Conservation (phyloP, 345 rosid species). For the Eucalyptus globulus region DNA sequence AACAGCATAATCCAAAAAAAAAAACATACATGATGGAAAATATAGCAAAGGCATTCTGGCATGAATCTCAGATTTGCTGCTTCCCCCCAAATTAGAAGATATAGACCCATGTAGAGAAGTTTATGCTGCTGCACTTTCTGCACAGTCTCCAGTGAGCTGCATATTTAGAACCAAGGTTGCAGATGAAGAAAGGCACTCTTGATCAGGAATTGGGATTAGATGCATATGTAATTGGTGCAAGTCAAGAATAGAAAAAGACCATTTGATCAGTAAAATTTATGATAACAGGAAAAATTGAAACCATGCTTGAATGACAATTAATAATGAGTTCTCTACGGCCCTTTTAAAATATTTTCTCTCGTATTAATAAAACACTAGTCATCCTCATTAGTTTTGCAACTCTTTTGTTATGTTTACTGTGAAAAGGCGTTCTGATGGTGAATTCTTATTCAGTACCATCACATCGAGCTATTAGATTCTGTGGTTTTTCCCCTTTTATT, state of each 20-base stretch:
- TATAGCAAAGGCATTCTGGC: constrained; percentile 99
- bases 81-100: constrained; percentile 98
- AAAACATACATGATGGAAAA: constrained; percentile 84
- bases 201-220: background rate
- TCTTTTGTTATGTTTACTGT: too few species aligned
- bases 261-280: background rate
- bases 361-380: too few species aligned
- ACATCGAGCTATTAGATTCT: too few species aligned
- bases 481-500: too few species aligned
- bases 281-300: background rate
- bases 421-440: too few species aligned
- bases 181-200: background rate
- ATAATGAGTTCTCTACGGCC: too few species aligned
- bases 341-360: too few species aligned
- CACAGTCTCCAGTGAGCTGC: constrained; percentile 81
- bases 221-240: background rate
- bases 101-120: constrained; percentile 81
- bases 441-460: too few species aligned
- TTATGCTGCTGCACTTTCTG: constrained; percentile 92
- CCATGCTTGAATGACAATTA: too few species aligned
- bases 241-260: background rate
- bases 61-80: constrained; percentile 98
- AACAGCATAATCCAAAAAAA: background rate
- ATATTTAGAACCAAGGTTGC: background rate
- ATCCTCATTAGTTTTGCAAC: too few species aligned